Evolutionary conservation across 2,329 filamentous ascomycete species (phyloP), one percentile per base, ranked within the genome.

Genomic region (Cladosporium sp.): DNA sequence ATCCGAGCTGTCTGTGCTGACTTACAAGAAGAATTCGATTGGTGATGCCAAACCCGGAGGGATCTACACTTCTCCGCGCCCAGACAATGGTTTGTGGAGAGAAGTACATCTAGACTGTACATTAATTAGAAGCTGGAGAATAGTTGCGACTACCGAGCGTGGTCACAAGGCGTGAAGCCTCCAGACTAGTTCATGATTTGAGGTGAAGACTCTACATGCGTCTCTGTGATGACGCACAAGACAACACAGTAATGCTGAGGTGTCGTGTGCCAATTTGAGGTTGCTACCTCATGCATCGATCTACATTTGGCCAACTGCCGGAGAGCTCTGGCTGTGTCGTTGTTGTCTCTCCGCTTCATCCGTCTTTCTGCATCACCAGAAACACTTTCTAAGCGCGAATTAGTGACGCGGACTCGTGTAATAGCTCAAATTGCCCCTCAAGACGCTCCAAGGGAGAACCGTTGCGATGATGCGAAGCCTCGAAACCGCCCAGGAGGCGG

Each of bases 61-160:
- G 49, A 56, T 56, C 54, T 56, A 49, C 42, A 30, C 36, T 49
- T 56, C 54, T 56, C 54, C 54, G 54, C 54, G 42, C 42, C 54
- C 54, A 55, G 52, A 55, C 40, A 43, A 56, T 11, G n/a, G 42
- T 56, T 49, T 56, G 54, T 28, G 54, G 42, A 49, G 54, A 56
- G 42, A 49, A 22, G 40, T 49, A 47, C 34, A 36, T 51, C 30
- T 34, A 51, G 14, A 50, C 22, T 30, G 22, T 25, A 15, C 7
- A 47, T 47, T n/a, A n/a, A n/a, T 12, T 15, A 17, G 42, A 47
- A 47, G 22, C 8, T 47, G 43, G 43, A 47, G 30, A 34, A 34
- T 34, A 5, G 7, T 34, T 34, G 30, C 9, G 30, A 34, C 30
- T 34, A 34, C 30, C 30, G 30, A 5, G 30, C 30, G 30, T 34